Evolutionary conservation across 148 eudicot species (phyloP).

Genomic region (Persicaria maculosa): DNA sequence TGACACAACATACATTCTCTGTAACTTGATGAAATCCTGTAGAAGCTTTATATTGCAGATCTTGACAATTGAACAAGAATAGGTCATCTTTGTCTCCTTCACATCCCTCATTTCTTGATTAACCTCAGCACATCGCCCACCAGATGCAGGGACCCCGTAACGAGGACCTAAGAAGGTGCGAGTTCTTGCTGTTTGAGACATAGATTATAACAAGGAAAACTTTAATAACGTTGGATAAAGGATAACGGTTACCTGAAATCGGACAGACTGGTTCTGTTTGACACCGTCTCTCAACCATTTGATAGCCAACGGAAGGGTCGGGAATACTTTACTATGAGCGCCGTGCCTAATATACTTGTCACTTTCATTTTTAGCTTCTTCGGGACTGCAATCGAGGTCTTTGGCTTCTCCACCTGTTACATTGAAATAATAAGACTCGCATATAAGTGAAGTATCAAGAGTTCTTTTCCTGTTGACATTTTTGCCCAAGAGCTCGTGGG

Average conservation of each 20-base stretch:
- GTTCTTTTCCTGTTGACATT: too few species aligned
- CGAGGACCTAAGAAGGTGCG: conserved; percentile 56
- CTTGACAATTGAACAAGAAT: conserved; percentile 2
- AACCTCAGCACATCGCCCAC: conserved; percentile 79
- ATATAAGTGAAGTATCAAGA: neutral
- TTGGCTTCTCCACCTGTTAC: conserved; percentile 41
- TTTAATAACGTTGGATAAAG: neutral
- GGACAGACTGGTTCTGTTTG: conserved; percentile 57
- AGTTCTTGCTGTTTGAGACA: neutral
- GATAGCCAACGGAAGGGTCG: conserved; percentile 82
- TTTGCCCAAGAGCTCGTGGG: neutral
- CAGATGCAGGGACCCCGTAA: conserved; percentile 86
- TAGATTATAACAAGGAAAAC: neutral
- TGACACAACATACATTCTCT: neutral
- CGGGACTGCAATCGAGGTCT: conserved; percentile 25
- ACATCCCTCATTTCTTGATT: conserved; percentile 49
- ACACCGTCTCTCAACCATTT: conserved; percentile 79
- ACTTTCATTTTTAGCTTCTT: conserved; percentile 34
- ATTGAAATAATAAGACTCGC: neutral
- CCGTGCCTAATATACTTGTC: conserved; percentile 32
- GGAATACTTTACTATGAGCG: conserved; percentile 68
- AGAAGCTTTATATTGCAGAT: neutral
- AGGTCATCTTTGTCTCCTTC: neutral
- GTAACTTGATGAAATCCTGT: neutral
- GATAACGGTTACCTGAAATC: conserved; percentile 50